phyloP scores from a whole-genome alignment of 306 rosid genomes.

The Prunus mira region DNA sequence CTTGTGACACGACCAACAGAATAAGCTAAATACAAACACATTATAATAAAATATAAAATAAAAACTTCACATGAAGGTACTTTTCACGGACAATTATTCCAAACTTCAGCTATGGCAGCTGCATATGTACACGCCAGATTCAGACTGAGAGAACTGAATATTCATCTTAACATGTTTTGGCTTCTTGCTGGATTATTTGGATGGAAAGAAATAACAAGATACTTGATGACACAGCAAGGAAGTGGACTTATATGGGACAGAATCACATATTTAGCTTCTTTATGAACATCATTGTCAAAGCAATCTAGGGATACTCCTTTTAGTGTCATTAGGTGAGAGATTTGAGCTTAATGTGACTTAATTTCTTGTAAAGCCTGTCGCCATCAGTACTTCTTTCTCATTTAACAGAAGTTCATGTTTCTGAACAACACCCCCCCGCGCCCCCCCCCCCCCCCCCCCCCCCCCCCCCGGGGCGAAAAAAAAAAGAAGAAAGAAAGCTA shows the following conservation, averaged over 20 bases:
- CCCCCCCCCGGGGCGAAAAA: neutral
- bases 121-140: neutral
- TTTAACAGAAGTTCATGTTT: neutral
- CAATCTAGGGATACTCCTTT: neutral
- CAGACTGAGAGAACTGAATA: slow-evolving; percentile 4
- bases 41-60: neutral
- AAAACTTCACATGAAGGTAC: neutral
- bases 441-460: too few species aligned
- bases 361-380: neutral
- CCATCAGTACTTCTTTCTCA: neutral
- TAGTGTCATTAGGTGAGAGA: neutral
- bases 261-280: neutral
- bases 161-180: slow-evolving; percentile 56
- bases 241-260: neutral
- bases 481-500: neutral
- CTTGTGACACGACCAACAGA: neutral
- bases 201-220: neutral
- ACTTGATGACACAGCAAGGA: neutral
- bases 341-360: neutral
- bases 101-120: slow-evolving; percentile 17
- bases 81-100: neutral
- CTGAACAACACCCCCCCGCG: neutral
- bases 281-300: neutral
- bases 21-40: slow-evolving; percentile 5
- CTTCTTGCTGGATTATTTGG: neutral